Percentiles rank a stretch among this genome's conserved stretches.
Evolutionary conservation across 2,329 filamentous ascomycete genomes (phyloP).

Genomic region (Beauveria scarabaeidicola): DNA sequence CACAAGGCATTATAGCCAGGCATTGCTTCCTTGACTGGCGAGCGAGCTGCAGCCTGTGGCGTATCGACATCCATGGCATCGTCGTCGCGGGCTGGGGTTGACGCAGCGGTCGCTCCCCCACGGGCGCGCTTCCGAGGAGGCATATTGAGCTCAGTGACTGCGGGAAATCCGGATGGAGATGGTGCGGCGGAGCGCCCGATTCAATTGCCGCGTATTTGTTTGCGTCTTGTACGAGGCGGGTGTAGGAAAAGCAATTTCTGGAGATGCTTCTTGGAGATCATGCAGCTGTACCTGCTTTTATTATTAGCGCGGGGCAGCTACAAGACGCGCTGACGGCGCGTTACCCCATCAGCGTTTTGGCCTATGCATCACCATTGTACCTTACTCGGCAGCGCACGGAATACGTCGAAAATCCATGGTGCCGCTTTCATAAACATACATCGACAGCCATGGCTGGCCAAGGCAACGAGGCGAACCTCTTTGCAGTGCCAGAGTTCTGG

Average conservation of each 20-base stretch:
- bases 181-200: not conserved
- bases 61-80: slow-evolving; percentile 55
- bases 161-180: not conserved
- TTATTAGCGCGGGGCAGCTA: not conserved
- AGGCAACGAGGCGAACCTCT: slow-evolving; percentile 45
- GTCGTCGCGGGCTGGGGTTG: slow-evolving; percentile 43
- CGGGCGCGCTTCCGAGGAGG: slow-evolving; percentile 63
- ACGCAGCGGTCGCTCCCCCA: slow-evolving; percentile 48
- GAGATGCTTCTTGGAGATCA: not conserved
- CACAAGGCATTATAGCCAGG: slow-evolving; percentile 57
- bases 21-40: slow-evolving; percentile 25
- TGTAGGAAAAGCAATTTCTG: not conserved
- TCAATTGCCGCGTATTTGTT: not conserved
- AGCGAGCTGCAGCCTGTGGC: slow-evolving; percentile 35
- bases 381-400: not conserved
- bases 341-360: not conserved
- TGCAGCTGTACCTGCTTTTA: not conserved
- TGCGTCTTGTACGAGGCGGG: not conserved
- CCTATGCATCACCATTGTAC: not conserved
- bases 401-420: not conserved
- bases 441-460: slow-evolving; percentile 25
- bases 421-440: not conserved
- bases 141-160: slow-evolving; percentile 35
- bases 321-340: slow-evolving; percentile 1
- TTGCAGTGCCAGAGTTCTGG: slow-evolving; percentile 56